Evolutionary conservation across 2,329 filamentous ascomycete genomes (phyloP).

Genomic region (Didymella sp.): DNA sequence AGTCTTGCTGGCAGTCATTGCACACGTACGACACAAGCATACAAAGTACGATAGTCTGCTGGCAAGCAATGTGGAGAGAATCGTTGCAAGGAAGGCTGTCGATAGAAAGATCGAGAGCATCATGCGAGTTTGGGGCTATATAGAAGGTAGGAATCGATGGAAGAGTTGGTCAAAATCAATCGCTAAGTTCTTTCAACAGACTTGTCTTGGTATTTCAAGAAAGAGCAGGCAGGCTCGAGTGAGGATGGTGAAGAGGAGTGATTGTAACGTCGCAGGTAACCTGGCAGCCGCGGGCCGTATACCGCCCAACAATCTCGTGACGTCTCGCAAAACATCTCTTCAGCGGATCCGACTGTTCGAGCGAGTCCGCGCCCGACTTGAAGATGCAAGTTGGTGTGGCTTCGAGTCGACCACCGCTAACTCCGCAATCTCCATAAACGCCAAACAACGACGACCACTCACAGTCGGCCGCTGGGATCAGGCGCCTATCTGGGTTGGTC

Average conservation of each 20-base stretch:
- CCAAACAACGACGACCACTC: neutral
- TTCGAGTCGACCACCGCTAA: neutral
- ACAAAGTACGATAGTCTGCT: constrained; percentile 58
- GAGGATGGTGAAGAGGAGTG: neutral
- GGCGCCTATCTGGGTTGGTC: neutral
- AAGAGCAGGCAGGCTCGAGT: neutral
- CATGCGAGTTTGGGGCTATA: constrained; percentile 37
- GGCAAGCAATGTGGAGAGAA: constrained; percentile 19
- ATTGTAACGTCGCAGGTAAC: neutral
- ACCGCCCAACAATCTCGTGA: neutral
- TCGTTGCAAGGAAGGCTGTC: constrained; percentile 34
- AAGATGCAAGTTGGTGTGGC: neutral
- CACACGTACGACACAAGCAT: constrained; percentile 58
- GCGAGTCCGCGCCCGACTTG: neutral
- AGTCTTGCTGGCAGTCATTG: constrained; percentile 57
- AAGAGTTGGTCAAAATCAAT: neutral
- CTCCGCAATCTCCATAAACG: neutral
- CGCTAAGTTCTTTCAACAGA: constrained; percentile 15
- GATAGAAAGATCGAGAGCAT: constrained; percentile 30
- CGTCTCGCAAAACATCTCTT: neutral
- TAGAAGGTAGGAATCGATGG: constrained; percentile 26
- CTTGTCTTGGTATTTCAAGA: constrained; percentile 24
- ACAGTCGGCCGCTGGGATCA: neutral
- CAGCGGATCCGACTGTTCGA: neutral
- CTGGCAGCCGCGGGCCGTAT: neutral